Conservation (phyloP, 2,329 filamentous ascomycete species). For the Trichoderma atrobrunneum region DNA sequence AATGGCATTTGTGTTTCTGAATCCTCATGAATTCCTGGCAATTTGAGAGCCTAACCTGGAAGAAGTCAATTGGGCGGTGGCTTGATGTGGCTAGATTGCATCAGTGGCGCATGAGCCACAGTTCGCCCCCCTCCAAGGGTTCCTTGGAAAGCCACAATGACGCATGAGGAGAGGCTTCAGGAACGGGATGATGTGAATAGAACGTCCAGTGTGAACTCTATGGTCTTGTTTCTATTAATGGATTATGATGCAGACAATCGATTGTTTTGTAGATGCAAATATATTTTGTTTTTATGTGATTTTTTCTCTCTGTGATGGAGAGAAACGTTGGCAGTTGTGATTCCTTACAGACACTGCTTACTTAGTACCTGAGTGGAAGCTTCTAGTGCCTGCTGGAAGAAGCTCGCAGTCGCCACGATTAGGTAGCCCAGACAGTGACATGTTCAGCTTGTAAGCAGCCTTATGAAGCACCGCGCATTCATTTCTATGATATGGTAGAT, state of each 20-base stretch:
- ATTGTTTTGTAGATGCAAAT: background rate
- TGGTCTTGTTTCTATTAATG: background rate
- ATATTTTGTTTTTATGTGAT: background rate
- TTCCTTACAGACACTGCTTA: background rate
- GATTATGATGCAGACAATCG: background rate
- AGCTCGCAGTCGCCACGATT: constrained; percentile 17
- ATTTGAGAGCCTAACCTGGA: background rate
- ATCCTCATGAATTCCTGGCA: background rate
- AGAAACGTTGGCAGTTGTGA: background rate
- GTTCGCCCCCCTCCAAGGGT: background rate
- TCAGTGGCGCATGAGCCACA: background rate
- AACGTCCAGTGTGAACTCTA: background rate
- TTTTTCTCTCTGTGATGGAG: background rate
- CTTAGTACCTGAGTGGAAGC: constrained; percentile 12
- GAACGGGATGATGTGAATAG: background rate
- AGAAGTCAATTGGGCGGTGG: background rate
- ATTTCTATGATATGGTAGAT: background rate
- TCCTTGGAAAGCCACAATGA: constrained; percentile 10
- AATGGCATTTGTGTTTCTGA: background rate
- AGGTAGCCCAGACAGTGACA: background rate
- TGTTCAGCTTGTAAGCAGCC: constrained; percentile 16
- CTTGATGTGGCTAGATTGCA: background rate
- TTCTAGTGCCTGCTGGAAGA: constrained; percentile 29
- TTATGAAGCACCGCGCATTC: constrained; percentile 10
- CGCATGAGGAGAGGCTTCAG: background rate